Conservation (phyloP, 345 rosid species). For the Chamaenerion angustifolium region DNA sequence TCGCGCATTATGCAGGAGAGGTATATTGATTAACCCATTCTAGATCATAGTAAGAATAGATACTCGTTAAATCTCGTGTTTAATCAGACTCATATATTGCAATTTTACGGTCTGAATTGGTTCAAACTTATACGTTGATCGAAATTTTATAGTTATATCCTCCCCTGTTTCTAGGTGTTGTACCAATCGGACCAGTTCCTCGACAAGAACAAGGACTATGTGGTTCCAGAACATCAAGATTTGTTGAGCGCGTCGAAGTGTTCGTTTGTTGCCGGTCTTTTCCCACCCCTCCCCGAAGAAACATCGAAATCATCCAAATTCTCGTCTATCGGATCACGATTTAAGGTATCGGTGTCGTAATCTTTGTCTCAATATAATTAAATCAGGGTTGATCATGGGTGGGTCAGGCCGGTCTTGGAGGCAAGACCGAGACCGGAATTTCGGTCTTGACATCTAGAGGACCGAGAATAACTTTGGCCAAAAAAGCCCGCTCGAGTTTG, state of each 20-base stretch:
- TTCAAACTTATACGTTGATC: background rate
- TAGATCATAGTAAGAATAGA: no score
- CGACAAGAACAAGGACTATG: conserved; percentile 97
- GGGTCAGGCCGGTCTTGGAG: no score
- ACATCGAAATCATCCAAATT: conserved; percentile 84
- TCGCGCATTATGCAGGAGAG: conserved; percentile 95
- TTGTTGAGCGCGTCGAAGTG: conserved; percentile 65
- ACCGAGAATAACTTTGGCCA: no score
- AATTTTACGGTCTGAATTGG: background rate
- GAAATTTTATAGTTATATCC: background rate
- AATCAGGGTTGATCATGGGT: no score
- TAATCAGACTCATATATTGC: no score
- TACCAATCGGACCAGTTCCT: conserved; percentile 92
- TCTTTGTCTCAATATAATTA: background rate
- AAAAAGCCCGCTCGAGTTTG: no score
- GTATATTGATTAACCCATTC: conserved; percentile 17
- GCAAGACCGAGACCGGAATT: no score
- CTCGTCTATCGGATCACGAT: conserved; percentile 89
- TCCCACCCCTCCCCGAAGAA: conserved; percentile 84
- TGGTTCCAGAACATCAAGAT: conserved; percentile 91
- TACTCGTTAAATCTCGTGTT: no score
- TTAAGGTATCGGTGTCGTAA: conserved; percentile 39
- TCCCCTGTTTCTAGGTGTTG: conserved; percentile 40
- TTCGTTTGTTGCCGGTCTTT: conserved; percentile 79
- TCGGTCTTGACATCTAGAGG: no score